Evolutionary conservation across 371 early-diverging fungal genomes (phyloP).

Genomic region (Entomophthora muscae): DNA sequence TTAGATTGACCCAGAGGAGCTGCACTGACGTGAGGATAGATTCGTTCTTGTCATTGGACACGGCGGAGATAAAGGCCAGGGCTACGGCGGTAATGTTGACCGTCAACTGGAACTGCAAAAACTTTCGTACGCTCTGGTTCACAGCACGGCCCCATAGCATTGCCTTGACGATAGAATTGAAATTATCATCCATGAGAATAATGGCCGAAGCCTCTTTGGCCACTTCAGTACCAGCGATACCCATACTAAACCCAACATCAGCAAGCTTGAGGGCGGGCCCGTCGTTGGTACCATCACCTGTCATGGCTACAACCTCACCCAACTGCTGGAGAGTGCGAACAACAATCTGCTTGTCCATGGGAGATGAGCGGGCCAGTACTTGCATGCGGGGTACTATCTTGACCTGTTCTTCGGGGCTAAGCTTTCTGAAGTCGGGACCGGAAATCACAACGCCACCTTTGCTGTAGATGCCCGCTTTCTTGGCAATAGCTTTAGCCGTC

Average conservation of each 20-base stretch:
- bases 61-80: conserved; percentile 40
- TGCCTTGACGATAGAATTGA: conserved; percentile 53
- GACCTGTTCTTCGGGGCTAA: conserved; percentile 27
- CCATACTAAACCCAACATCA: conserved; percentile 71
- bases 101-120: conserved; percentile 61
- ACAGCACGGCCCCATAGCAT: conserved; percentile 67
- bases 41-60: conserved; percentile 21
- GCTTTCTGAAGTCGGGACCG: conserved; percentile 41
- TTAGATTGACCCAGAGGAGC: conserved; percentile 62
- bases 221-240: conserved; percentile 62
- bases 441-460: conserved; percentile 40
- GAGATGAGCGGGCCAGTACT: conserved; percentile 54
- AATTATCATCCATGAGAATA: conserved; percentile 65
- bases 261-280: conserved; percentile 61
- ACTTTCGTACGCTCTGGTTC: conserved; percentile 60
- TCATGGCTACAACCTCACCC: conserved; percentile 59
- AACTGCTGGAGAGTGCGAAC: conserved; percentile 36
- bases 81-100: conserved; percentile 56
- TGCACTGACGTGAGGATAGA: conserved; percentile 52
- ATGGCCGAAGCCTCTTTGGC: conserved; percentile 67
- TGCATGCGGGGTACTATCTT: conserved; percentile 35
- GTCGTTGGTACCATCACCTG: conserved; percentile 69
- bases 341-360: conserved; percentile 54
- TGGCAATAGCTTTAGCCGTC: conserved; percentile 56
- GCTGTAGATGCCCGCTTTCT: conserved; percentile 42